Evolutionary conservation across 495 filamentous ascomycete species (phyloP), one percentile per base, ranked within the genome.

Genomic region (Daldinia decipiens): DNA sequence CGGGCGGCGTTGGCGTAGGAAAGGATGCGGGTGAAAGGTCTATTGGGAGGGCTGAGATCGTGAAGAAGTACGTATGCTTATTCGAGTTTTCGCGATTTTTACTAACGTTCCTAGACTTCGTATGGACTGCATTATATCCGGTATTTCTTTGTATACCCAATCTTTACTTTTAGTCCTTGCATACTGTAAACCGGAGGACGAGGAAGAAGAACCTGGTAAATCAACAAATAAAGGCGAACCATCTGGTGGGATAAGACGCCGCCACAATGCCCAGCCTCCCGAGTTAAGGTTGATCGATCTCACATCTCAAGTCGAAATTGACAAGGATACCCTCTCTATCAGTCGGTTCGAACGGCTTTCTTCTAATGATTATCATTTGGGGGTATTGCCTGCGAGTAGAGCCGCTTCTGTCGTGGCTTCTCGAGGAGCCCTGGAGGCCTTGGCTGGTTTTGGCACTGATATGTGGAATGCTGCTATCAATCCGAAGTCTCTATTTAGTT

Each of bases 91-190:
- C 8, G 45, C 47, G 15, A 57, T 1, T 13, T 29, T 9, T 52
- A 50, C 79, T 85, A 66, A 83, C 75, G n/a, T 59, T 53, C 0
- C 39, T 65, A 97, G 93, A 82, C 86, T 98, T 80, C 91, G 92
- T 73, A 94, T 94, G 71, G 95, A 98, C 83, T 98, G 96, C 82
- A 92, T 95, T 70, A 91, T 99, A 84, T 97, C 95, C 79, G 95
- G 96, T 76, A 91, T 99, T 76, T 94, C 95, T 68, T 85, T 99
- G 81, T 98, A 98, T 90, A 97, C 92, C 78, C 94, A 94, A 72
- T 94, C 88, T 72, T 84, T 97, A 58, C 84, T 99, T 79, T 86
- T 96, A 67, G 88, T 98, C 72, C 91, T 99, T 83, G 93, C 93
- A 75, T 95, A 95, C 77, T 87, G 94, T 63, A 91, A 90, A 62